Conservation (phyloP, 495 filamentous ascomycete species). For the Penicillium coprophilum region DNA sequence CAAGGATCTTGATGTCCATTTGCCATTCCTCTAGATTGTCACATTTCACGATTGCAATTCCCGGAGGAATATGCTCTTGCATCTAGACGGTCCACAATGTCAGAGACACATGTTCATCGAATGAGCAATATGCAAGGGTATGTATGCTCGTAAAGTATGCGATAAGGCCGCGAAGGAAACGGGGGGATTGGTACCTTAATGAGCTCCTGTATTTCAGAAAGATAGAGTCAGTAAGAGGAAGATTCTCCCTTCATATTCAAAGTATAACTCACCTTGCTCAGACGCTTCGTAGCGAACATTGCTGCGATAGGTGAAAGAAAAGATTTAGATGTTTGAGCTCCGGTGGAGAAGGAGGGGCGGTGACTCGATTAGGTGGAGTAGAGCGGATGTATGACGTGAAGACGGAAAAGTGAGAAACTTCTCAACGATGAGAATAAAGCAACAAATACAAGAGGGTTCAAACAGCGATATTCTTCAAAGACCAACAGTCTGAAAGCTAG, state of each 20-base stretch:
- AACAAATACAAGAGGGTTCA: background rate
- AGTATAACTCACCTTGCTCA: conserved; percentile 44
- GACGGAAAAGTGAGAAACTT: background rate
- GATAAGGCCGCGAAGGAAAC: background rate
- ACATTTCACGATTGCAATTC: conserved; percentile 76
- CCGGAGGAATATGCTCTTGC: conserved; percentile 55
- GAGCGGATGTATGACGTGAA: conserved; percentile 10
- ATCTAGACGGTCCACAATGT: conserved; percentile 30
- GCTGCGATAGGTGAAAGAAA: background rate
- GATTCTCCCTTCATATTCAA: background rate
- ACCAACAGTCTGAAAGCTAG: background rate
- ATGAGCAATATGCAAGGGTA: background rate
- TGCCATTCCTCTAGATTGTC: conserved; percentile 87
- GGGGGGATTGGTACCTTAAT: conserved; percentile 36
- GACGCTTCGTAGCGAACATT: conserved; percentile 50
- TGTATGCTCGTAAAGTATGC: background rate
- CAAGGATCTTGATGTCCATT: conserved; percentile 88
- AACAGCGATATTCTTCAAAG: background rate
- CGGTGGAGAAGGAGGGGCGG: conserved; percentile 11
- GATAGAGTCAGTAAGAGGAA: conserved; percentile 6
- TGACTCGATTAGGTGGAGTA: conserved; percentile 7
- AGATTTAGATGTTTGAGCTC: conserved; percentile 3
- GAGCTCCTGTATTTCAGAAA: conserved; percentile 34
- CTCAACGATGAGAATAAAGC: background rate
- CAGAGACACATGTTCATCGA: background rate